Evolutionary conservation across 768 basidiomycete species (phyloP).

Genomic region (Calocybe indica): DNA sequence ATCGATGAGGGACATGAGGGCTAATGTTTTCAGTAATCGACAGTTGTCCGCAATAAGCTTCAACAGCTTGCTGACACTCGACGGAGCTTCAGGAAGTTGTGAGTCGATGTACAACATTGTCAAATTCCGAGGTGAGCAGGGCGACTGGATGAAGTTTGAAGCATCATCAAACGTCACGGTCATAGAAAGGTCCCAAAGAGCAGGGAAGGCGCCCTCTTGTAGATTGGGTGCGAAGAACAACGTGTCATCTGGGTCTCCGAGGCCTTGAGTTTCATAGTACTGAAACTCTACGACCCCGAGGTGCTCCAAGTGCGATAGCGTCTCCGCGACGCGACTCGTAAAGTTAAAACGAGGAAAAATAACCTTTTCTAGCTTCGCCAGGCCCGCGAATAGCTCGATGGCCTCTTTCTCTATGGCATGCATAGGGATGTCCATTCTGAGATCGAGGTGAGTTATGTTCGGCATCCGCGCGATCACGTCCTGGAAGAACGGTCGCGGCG

Average conservation of each 20-base stretch:
- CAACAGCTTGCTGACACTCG: conserved; percentile 36
- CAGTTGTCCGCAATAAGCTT: conserved; percentile 40
- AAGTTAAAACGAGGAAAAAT: conserved; percentile 47
- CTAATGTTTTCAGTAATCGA: conserved; percentile 37
- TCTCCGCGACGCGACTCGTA: conserved; percentile 40
- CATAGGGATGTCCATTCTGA: conserved; percentile 38
- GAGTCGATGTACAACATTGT: conserved; percentile 49
- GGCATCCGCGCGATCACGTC: conserved; percentile 49
- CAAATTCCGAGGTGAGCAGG: conserved; percentile 43
- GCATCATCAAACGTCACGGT: conserved; percentile 40
- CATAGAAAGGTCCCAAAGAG: conserved; percentile 45
- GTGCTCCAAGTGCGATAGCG: conserved; percentile 35
- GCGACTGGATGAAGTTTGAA: conserved; percentile 34
- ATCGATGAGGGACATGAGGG: conserved; percentile 29
- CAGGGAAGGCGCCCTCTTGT: conserved; percentile 44
- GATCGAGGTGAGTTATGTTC: conserved; percentile 36
- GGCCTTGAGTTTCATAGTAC: conserved; percentile 41
- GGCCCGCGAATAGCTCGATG: conserved; percentile 28
- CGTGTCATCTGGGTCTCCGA: conserved; percentile 39
- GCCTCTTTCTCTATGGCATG: conserved; percentile 34
- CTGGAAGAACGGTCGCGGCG: conserved; percentile 22
- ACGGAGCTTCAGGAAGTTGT: conserved; percentile 34
- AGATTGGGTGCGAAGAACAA: conserved; percentile 36
- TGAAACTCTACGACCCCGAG: conserved; percentile 49
- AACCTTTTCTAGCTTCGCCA: conserved; percentile 40